Evolutionary conservation across 129 eudicot species (phyloP).

Genomic region (Flaveria ramosissima): DNA sequence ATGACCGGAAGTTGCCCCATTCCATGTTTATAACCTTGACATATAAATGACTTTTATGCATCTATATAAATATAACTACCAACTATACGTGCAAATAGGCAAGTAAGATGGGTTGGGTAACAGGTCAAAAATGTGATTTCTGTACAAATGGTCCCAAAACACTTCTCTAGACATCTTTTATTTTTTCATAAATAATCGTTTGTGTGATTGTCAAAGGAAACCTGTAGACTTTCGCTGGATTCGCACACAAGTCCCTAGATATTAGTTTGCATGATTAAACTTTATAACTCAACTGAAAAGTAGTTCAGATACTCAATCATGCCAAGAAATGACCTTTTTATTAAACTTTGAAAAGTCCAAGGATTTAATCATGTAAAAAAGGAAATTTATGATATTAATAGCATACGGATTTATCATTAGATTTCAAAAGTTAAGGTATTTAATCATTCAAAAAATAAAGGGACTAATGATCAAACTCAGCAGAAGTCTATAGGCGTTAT

Average conservation of each 20-base stretch:
- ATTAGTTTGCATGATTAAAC: background rate
- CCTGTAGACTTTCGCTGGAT: background rate
- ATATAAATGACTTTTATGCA: background rate
- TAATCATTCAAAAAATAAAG: background rate
- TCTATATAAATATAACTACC: background rate
- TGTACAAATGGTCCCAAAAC: background rate
- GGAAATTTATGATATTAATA: too few relatives aligned
- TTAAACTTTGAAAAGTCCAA: too few relatives aligned
- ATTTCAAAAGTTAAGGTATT: background rate
- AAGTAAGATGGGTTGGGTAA: background rate
- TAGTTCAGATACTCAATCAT: background rate
- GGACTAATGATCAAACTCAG: background rate
- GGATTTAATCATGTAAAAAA: too few relatives aligned
- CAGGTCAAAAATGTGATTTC: background rate
- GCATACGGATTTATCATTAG: too few relatives aligned
- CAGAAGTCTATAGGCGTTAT: background rate
- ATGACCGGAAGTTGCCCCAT: conserved; percentile 86
- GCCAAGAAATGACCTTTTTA: background rate
- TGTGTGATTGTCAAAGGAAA: background rate
- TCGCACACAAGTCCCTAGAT: background rate
- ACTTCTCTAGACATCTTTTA: background rate
- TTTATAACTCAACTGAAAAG: background rate
- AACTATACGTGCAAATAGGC: background rate
- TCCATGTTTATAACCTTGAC: conserved; percentile 88
- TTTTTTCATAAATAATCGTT: background rate